phyloP scores from a whole-genome alignment of 208 protist genomes.

The Wallacemonas collosoma region DNA sequence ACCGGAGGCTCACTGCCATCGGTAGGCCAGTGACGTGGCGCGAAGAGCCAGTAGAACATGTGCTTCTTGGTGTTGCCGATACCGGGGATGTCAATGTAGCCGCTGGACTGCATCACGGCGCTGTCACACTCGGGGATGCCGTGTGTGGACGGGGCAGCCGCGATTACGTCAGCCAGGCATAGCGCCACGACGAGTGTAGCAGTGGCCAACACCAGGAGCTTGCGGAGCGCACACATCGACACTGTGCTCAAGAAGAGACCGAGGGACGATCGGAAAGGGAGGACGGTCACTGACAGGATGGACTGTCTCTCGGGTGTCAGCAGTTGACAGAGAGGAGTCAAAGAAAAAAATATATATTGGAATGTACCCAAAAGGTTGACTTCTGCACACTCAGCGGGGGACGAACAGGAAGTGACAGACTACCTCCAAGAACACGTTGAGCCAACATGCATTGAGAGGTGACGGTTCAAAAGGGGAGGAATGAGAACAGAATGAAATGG shows the following conservation, averaged over 20 bases:
- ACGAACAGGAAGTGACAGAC: no score
- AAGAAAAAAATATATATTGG: no score
- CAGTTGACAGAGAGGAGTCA: no score
- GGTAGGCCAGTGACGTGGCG: conserved; percentile 40
- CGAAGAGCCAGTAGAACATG: conserved; percentile 93
- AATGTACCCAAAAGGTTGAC: no score
- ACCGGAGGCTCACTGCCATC: conserved; percentile 53
- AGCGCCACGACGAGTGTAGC: neutral
- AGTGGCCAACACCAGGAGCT: neutral
- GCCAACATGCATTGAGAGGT: no score
- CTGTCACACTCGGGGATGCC: conserved; percentile 37
- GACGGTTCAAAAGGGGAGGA: no score
- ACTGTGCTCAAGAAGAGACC: neutral
- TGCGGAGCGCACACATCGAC: neutral
- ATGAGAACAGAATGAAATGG: no score
- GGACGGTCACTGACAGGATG: neutral
- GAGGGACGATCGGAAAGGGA: neutral
- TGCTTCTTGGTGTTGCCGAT: conserved; percentile 43
- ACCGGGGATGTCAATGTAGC: conserved; percentile 75
- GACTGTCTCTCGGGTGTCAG: no score
- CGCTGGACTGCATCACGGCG: conserved; percentile 63
- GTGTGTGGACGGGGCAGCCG: neutral
- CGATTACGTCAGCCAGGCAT: neutral
- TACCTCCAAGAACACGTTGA: no score
- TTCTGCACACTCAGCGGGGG: no score